These are phyloP conservation scores for Corchorus olitorius DNA, from an alignment of 345 rosid species.

Conservation along the genomic window DNA sequence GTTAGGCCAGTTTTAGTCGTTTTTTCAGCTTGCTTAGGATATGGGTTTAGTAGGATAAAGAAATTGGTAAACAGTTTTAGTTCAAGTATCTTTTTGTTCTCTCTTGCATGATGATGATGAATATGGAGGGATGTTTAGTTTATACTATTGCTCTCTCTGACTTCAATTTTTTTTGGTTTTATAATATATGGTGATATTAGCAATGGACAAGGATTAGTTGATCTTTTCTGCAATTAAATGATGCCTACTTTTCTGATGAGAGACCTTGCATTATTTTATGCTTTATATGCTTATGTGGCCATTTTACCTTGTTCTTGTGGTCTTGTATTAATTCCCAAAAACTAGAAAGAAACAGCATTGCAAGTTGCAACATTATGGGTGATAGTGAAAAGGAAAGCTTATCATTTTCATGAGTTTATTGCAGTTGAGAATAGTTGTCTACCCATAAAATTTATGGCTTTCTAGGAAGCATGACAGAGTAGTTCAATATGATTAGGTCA, in stretches of 20 bases:
- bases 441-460: not conserved
- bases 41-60: not conserved
- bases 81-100: not conserved
- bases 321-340: not conserved
- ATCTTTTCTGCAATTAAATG: not conserved
- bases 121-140: slow-evolving; percentile 1
- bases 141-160: not conserved
- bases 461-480: not conserved
- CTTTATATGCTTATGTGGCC: not conserved
- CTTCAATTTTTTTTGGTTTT: not conserved
- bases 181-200: not conserved
- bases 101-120: not conserved
- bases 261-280: not conserved
- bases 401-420: not conserved
- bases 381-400: not conserved
- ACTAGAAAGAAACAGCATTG: not conserved
- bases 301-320: not conserved
- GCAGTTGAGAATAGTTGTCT: not conserved
- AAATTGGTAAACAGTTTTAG: slow-evolving; percentile 1
- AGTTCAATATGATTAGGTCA: not conserved
- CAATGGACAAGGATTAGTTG: not conserved
- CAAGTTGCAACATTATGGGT: not conserved
- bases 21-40: slow-evolving; percentile 5
- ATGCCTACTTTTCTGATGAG: not conserved
- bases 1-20: not conserved